phyloP scores from a whole-genome alignment of 805 yeast species.

The Phaffomyces thermotolerans region DNA sequence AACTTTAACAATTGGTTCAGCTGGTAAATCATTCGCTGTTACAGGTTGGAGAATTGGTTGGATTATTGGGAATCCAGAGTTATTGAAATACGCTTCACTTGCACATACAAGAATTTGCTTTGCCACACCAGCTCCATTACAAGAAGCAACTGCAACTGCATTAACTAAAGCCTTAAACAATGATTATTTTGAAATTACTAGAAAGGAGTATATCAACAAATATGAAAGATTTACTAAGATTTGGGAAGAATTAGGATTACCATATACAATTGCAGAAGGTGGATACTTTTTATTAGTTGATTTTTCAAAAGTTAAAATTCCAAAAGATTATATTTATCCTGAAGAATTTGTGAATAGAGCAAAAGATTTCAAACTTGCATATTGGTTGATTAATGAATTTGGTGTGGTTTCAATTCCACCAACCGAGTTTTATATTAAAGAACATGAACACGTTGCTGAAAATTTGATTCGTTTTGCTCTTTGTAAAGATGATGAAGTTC shows the following conservation, averaged over 20 bases:
- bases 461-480: conserved; percentile 89
- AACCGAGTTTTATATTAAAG: conserved; percentile 78
- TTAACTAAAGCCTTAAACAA: conserved; percentile 52
- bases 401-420: conserved; percentile 98
- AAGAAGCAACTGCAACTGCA: conserved; percentile 84
- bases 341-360: conserved; percentile 60
- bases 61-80: conserved; percentile 81
- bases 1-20: conserved; percentile 90
- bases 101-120: conserved; percentile 96
- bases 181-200: conserved; percentile 64
- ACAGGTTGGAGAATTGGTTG: conserved; percentile 99
- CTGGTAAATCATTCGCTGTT: conserved; percentile 97
- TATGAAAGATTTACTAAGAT: conserved; percentile 65
- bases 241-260: conserved; percentile 81
- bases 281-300: conserved; percentile 90
- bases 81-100: conserved; percentile 71
- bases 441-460: conserved; percentile 70
- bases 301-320: conserved; percentile 74
- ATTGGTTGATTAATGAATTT: conserved; percentile 86
- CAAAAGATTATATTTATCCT: conserved; percentile 66
- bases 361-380: conserved; percentile 80
- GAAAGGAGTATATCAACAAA: conserved; percentile 61
- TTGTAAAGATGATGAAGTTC: conserved; percentile 80
- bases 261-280: conserved; percentile 89
- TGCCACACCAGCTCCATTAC: conserved; percentile 84